Evolutionary conservation across 208 protist genomes (phyloP).

Genomic region (Acanthamoeba sp.): DNA sequence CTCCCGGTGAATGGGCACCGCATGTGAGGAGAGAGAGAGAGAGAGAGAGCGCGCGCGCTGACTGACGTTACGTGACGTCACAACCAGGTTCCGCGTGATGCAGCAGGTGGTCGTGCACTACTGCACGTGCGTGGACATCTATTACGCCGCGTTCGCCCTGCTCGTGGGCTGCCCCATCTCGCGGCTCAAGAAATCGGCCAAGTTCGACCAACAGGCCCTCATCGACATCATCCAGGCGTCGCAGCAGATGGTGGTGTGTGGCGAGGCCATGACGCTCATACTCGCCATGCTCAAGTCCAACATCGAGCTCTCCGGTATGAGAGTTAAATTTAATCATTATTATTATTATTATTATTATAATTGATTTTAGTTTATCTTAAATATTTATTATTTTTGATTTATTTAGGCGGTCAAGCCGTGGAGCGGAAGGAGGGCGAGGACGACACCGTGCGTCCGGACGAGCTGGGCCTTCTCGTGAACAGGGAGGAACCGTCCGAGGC

Average conservation of each 20-base stretch:
- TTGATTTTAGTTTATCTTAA: neutral
- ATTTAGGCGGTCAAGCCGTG: neutral
- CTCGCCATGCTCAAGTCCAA: slow-evolving; percentile 71
- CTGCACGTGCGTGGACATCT: slow-evolving; percentile 64
- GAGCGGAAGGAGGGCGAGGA: slow-evolving; percentile 28
- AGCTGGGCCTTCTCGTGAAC: neutral
- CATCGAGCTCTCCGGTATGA: slow-evolving; percentile 49
- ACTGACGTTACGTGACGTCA: neutral
- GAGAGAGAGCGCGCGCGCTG: no score
- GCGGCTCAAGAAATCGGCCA: slow-evolving; percentile 19
- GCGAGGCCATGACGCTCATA: slow-evolving; percentile 41
- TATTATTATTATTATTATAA: no score
- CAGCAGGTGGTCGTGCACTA: slow-evolving; percentile 65
- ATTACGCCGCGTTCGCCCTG: slow-evolving; percentile 55
- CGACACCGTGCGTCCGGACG: neutral
- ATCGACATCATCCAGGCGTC: slow-evolving; percentile 38
- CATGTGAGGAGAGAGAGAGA: no score
- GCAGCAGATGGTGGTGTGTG: slow-evolving; percentile 70
- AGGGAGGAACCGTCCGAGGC: slow-evolving; percentile 22
- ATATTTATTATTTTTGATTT: neutral
- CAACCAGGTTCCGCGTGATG: slow-evolving; percentile 43
- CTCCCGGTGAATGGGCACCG: neutral
- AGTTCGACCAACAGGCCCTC: slow-evolving; percentile 4
- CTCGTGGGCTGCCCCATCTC: slow-evolving; percentile 57
- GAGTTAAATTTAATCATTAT: no score